Base-by-base conservation (phyloP, 331 rosid genomes). In the Malus hybrid region DNA sequence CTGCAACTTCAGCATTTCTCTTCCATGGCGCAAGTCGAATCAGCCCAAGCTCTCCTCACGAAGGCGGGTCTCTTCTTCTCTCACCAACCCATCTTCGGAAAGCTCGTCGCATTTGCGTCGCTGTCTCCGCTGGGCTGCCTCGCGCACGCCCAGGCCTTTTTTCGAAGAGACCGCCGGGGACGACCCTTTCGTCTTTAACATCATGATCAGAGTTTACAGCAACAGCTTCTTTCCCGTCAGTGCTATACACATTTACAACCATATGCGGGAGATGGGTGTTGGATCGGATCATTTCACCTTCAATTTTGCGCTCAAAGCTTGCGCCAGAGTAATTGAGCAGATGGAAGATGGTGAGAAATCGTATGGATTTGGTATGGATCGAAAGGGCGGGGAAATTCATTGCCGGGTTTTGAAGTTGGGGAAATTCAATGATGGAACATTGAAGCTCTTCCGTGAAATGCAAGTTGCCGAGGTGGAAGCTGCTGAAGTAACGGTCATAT, bases 181-280 rank as follows among this genome's bases (percentile, higher is more conserved):
- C 74, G 78, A 87, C 46, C 39, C 89, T 28, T 87, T 83, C 66
- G 66, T 81, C 73, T 84, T 84, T 34, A 80, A 87, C 80, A 84
- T 84, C 11, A 84, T 91, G 88, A 85, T 91, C 85, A 81, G 93
- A 19, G 96, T 89, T 67, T 88, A 82, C 76, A 62, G 92, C 60
- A 80, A 33, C 62, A 85, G 81, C 31, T 63, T 80, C 55, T 84
- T 81, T 60, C 93, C 96, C 44, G 61, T 86, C 64, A 79, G 62
- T 64, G 89, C 89, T 34, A 19, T 87, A 16, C 70, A 42, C 42
- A 67, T 88, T 74, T 88, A 85, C 73, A 85, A 87, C 33, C 86
- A 62, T 60, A 85, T 88, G 90, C 86, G 62, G 10, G 44, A 33
- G 1, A 5, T 62, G 54, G 8, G 28, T 54, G 84, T 81, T 59